These are phyloP conservation scores for Boeremia exigua DNA, from an alignment of 2,329 filamentous ascomycete genomes.

Conservation along the genomic window DNA sequence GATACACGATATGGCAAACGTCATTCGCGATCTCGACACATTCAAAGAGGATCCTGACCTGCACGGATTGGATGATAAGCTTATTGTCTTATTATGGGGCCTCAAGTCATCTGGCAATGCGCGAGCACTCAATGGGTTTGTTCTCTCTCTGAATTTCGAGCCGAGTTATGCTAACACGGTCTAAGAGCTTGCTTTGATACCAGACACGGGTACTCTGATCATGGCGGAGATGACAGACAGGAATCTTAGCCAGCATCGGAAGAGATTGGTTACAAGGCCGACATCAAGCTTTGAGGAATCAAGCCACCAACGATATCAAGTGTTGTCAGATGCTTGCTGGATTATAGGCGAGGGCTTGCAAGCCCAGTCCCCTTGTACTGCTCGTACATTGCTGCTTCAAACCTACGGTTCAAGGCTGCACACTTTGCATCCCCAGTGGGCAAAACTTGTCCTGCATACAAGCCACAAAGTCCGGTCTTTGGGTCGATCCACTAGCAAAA, in stretches of 20 bases:
- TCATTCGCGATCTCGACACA: constrained; percentile 27
- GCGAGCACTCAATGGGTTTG: constrained; percentile 7
- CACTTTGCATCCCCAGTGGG: constrained; percentile 38
- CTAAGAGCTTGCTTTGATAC: not conserved
- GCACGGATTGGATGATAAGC: constrained; percentile 20
- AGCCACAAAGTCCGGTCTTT: constrained; percentile 36
- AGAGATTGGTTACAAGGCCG: no score
- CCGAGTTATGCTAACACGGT: not conserved
- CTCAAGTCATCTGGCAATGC: constrained; percentile 21
- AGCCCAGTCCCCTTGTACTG: constrained; percentile 15
- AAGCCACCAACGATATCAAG: no score
- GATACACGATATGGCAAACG: constrained; percentile 22
- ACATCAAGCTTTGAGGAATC: not conserved
- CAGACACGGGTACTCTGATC: no score
- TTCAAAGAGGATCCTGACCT: constrained; percentile 23
- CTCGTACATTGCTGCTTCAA: constrained; percentile 31
- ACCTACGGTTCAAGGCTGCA: constrained; percentile 22
- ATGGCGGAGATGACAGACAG: no score
- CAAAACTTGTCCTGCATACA: constrained; percentile 39
- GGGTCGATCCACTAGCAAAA: constrained; percentile 40
- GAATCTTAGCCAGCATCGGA: no score
- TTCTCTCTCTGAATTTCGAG: no score
- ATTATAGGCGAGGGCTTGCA: constrained; percentile 12
- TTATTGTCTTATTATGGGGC: constrained; percentile 27
- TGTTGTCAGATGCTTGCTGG: no score